Evolutionary conservation across 2,329 filamentous ascomycete species (phyloP), one percentile per base, ranked within the genome.

Genomic region (Dichotomopilus funicola): DNA sequence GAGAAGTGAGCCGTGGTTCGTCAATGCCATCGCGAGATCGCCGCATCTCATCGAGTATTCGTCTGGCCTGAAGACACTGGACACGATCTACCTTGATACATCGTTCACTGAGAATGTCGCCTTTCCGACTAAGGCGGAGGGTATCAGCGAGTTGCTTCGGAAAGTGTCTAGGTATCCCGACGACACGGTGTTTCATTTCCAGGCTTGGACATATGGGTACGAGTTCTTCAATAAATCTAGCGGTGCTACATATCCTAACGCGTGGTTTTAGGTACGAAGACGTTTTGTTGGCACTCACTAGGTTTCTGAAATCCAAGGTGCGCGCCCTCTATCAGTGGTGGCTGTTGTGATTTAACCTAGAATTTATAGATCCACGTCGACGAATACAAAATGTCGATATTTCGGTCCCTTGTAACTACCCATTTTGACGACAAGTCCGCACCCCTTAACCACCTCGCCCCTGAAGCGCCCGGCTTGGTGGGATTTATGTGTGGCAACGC

Each of bases 81-180:
- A 95, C 66, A 89, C 81, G 49, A 81, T 97, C 3, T 96, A 96
- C 63, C 80, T 97, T 0, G 92, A 97, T 66, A 96, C 91, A 0
- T 95, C 89, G 0, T 91, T 91, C 53, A 70, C 72, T 1, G 68
- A 73, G 0, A 64, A 78, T 19, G 60, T 76, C 0, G 60, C 62
- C 0, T 81, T 85, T 33, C 78, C 79, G 19, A 76, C 79, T 0
- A 86, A 96, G 67, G 83, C 86, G 0, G 82, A 92, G 51, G 91
- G 91, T 0, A 74, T 96, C 9, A 73, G 73, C 1, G 88, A 96
- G 65, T 77, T 96, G 0, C 65, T 96, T 1, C 71, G 74, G 4
- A 87, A 90, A 61, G 78, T 96, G 0, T 69, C 73, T 0, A 66
- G 72, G 31, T 95, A 92, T 67, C 86, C 91, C 0, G 59, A 74